Conservation (phyloP, 2,329 filamentous ascomycete genomes). For the Ophiocordyceps camponoti-floridani region DNA sequence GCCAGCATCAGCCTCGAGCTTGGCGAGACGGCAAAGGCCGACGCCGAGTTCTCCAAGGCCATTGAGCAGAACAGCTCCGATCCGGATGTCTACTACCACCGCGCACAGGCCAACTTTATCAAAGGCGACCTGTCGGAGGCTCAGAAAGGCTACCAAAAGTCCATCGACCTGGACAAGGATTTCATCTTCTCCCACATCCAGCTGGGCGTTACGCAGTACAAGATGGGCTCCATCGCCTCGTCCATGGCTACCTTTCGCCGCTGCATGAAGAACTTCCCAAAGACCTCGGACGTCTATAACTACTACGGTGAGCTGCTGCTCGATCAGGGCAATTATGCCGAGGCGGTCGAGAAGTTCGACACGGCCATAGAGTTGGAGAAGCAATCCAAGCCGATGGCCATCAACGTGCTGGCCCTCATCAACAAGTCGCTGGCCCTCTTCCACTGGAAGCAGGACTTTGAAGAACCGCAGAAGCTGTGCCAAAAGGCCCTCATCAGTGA, state of each 20-base stretch:
- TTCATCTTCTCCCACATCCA: constrained; percentile 99
- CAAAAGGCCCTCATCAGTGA: constrained; percentile 92
- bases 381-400: constrained; percentile 77
- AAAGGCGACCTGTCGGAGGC: constrained; percentile 84
- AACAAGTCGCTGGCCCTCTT: constrained; percentile 96
- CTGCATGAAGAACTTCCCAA: constrained; percentile 96
- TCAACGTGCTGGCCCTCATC: constrained; percentile 94
- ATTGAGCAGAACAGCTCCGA: constrained; percentile 72
- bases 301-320: constrained; percentile 96
- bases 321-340: constrained; percentile 87
- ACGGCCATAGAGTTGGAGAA: constrained; percentile 98
- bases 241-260: constrained; percentile 97
- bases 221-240: constrained; percentile 95
- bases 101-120: constrained; percentile 95
- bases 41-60: constrained; percentile 73
- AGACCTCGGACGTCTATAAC: constrained; percentile 96
- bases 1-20: constrained; percentile 96
- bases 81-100: constrained; percentile 97
- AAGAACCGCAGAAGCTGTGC: constrained; percentile 88
- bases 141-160: constrained; percentile 97
- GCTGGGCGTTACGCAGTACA: constrained; percentile 97
- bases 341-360: constrained; percentile 96
- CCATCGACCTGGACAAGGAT: constrained; percentile 83
- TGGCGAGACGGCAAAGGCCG: constrained; percentile 71
- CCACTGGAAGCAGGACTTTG: constrained; percentile 96